Percentiles rank a stretch among this genome's conserved stretches.
These are phyloP conservation scores for Bidens hawaiensis DNA, from an alignment of 140 eudicot species.

Conservation along the genomic window DNA sequence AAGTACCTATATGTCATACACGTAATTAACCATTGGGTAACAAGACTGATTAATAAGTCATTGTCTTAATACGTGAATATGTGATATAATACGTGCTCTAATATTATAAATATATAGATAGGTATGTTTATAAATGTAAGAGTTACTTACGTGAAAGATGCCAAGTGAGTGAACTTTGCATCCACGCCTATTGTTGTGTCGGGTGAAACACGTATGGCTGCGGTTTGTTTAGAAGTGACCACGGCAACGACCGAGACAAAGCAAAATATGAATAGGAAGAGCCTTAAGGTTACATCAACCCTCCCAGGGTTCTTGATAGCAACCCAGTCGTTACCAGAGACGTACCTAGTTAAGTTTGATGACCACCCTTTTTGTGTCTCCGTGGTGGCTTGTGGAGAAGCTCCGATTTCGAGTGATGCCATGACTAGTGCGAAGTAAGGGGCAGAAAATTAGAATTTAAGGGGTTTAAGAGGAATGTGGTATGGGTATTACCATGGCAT, in stretches of 20 bases:
- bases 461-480: background rate
- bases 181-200: background rate
- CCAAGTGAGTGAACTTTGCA: constrained; percentile 22
- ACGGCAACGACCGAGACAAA: constrained; percentile 16
- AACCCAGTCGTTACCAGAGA: background rate
- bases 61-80: too few relatives aligned
- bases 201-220: constrained; percentile 12
- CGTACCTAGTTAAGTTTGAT: background rate
- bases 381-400: background rate
- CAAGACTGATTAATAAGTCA: too few relatives aligned
- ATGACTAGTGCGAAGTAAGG: background rate
- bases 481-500: background rate
- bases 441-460: background rate
- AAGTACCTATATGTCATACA: constrained; percentile 45
- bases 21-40: background rate
- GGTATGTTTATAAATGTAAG: too few relatives aligned
- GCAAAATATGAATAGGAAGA: background rate
- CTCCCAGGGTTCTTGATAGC: background rate
- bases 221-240: constrained; percentile 23
- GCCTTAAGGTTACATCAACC: constrained; percentile 16
- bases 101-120: too few relatives aligned
- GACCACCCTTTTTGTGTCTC: constrained; percentile 15
- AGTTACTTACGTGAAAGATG: constrained; percentile 23
- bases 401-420: constrained; percentile 8
- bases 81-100: too few relatives aligned